Evolutionary conservation across 2,329 filamentous ascomycete genomes (phyloP), one percentile per base, ranked within the genome.

Genomic region (Paramyrothecium sp.): DNA sequence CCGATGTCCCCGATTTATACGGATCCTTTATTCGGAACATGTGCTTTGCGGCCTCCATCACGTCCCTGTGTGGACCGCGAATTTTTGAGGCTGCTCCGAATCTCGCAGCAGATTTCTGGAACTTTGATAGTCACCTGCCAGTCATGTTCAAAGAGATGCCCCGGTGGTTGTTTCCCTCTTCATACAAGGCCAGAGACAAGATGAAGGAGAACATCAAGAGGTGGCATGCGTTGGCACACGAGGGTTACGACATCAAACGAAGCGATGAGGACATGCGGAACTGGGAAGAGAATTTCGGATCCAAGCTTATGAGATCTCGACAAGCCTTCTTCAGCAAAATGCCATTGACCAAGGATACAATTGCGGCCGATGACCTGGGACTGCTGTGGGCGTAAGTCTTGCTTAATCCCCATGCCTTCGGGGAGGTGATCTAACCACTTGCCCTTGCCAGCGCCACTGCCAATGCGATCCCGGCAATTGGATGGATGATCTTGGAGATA

Each of bases 301-400:
- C 63, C 1, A 70, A 58, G 13, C 34, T 71, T 3, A 65, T 73
- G 61, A 62, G 63, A 11, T 54, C 61, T 3, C 58, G 69, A 19
- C 66, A 64, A 1, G 51, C 48, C 17, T 61, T 66, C 57, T 65
- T 62, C 0, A 10, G 22, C 12, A 61, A 41, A 3, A 52, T 55
- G 20, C 63, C 62, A 0, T 26, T 66, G 20, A 57, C 51, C 7
- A 63, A 46, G 8, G 54, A 30, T 53, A 55, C 60, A 3, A 56
- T 55, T 3, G 62, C 63, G 26, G 61, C 62, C 34, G 61, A 64
- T 13, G 63, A 63, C 2, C n/a, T 61, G 2, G 69, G 68, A 17
- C 44, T 66, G 12, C 4, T 66, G 8, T 66, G 64, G 64, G 64
- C 59, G 64, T 58, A 49, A 59, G 62, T 64, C 7, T n/a, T 20